Evolutionary conservation across 2,329 filamentous ascomycete species (phyloP).

Genomic region (Acephala macrosclerotiorum): DNA sequence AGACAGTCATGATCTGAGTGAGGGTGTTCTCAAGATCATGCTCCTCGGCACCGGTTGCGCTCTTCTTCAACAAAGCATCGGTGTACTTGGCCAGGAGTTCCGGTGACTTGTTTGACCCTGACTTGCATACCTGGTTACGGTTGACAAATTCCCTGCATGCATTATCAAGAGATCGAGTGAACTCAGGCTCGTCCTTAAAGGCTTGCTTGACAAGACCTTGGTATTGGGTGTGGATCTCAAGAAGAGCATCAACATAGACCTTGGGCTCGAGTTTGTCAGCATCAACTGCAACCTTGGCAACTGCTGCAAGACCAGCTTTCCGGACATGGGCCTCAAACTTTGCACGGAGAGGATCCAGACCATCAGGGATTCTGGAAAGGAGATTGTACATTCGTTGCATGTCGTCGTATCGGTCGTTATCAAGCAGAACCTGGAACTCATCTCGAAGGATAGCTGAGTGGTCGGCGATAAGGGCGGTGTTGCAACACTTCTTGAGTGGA

Average conservation of each 20-base stretch:
- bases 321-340: conserved; percentile 93
- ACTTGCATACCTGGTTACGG: conserved; percentile 94
- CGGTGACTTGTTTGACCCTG: conserved; percentile 90
- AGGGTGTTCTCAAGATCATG: conserved; percentile 90
- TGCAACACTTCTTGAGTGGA: conserved; percentile 85
- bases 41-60: conserved; percentile 90
- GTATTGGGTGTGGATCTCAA: conserved; percentile 95
- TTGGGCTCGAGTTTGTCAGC: conserved; percentile 94
- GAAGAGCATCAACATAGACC: conserved; percentile 91
- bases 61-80: conserved; percentile 91
- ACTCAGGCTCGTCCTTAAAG: conserved; percentile 95
- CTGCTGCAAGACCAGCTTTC: conserved; percentile 85
- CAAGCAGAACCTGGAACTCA: conserved; percentile 92
- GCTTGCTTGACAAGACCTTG: conserved; percentile 89
- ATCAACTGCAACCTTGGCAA: conserved; percentile 88
- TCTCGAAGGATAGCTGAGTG: conserved; percentile 88
- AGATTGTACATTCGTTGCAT: conserved; percentile 97
- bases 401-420: conserved; percentile 94
- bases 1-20: conserved; percentile 96
- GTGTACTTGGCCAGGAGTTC: conserved; percentile 96
- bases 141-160: conserved; percentile 98
- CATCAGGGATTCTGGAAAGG: conserved; percentile 86
- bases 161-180: conserved; percentile 94
- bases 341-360: conserved; percentile 84
- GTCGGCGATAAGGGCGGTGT: conserved; percentile 87